Evolutionary conservation across 257 asterid genomes (phyloP).

Genomic region (Solanum paucissectum): DNA sequence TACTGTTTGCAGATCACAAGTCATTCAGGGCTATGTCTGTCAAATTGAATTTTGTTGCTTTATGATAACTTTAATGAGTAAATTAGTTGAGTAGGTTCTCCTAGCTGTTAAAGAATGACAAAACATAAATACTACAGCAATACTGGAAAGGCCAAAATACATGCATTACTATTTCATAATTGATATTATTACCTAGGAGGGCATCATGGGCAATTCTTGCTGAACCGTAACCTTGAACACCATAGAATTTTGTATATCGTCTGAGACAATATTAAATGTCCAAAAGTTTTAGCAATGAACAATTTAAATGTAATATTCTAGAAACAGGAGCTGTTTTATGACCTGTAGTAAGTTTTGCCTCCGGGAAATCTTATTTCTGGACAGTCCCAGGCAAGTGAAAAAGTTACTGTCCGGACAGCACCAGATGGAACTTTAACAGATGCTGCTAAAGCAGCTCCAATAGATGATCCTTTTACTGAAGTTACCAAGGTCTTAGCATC

Average conservation of each 20-base stretch:
- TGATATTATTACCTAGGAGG: constrained; percentile 43
- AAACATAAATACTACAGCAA: not conserved
- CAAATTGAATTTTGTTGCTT: not conserved
- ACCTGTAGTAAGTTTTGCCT: constrained; percentile 93
- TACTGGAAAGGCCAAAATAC: not conserved
- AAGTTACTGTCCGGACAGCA: constrained; percentile 54
- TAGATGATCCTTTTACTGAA: constrained; percentile 59
- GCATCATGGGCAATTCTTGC: constrained; percentile 75
- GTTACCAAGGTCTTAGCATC: constrained; percentile 53
- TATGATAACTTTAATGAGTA: not conserved
- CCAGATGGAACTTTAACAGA: constrained; percentile 62
- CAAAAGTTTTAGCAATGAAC: constrained; percentile 6
- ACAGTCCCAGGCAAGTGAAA: constrained; percentile 88
- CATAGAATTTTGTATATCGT: constrained; percentile 84
- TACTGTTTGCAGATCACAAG: not conserved
- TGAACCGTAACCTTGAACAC: constrained; percentile 48
- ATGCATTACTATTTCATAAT: not conserved
- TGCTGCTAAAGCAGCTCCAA: constrained; percentile 93
- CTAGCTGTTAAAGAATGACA: not conserved
- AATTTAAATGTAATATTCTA: not conserved
- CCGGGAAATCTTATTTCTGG: constrained; percentile 65
- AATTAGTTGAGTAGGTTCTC: not conserved
- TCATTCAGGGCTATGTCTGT: not conserved
- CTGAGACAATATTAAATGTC: constrained; percentile 26
- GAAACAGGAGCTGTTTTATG: not conserved